Conservation (phyloP, 768 basidiomycete genomes). For the Rhizopogon sp. region DNA sequence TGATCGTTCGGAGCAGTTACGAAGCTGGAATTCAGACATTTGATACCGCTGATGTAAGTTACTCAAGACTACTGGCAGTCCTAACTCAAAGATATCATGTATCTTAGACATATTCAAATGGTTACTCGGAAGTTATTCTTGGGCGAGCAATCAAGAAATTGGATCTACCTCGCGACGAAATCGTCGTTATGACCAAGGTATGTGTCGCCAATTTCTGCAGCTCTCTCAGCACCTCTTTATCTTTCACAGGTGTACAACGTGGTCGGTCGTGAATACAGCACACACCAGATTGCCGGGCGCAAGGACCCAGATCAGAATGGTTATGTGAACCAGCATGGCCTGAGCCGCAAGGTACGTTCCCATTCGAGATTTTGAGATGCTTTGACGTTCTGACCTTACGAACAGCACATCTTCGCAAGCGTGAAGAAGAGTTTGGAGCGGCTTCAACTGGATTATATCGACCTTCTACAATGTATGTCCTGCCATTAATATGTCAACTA, state of each 20-base stretch:
- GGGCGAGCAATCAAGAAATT: constrained; percentile 69
- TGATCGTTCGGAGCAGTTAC: constrained; percentile 17
- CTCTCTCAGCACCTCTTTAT: background rate
- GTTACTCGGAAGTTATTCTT: constrained; percentile 58
- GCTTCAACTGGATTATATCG: constrained; percentile 49
- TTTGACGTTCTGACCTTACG: constrained; percentile 5
- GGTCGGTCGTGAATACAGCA: constrained; percentile 15
- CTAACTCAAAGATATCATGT: background rate
- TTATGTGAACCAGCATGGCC: constrained; percentile 43
- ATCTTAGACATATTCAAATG: constrained; percentile 57
- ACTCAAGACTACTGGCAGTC: background rate
- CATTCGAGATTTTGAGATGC: background rate
- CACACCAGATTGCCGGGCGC: constrained; percentile 7
- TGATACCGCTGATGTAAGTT: constrained; percentile 28
- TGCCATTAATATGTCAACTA: background rate
- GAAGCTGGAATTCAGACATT: constrained; percentile 32
- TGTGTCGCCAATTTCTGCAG: background rate
- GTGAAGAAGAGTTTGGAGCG: constrained; percentile 38
- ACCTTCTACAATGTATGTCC: constrained; percentile 45
- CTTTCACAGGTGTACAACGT: constrained; percentile 38
- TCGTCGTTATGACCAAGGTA: constrained; percentile 78
- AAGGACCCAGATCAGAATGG: constrained; percentile 32
- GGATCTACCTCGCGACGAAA: constrained; percentile 64
- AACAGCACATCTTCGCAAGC: constrained; percentile 53
- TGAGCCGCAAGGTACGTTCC: constrained; percentile 34